Base-by-base conservation (phyloP, 257 asterid genomes). In the Scutellaria baicalensis region DNA sequence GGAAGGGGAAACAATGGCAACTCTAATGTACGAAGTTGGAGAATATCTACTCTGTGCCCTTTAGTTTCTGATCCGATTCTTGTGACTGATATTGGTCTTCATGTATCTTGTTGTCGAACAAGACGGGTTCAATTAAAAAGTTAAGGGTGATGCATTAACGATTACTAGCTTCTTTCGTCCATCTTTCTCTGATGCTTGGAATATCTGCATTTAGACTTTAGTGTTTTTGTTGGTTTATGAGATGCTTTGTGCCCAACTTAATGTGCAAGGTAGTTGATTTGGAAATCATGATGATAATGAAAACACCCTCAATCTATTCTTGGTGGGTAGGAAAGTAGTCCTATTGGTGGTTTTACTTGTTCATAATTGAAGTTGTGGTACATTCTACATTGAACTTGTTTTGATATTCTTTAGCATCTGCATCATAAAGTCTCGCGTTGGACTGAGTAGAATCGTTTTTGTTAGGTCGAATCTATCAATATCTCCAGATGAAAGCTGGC, bases 401-500 rank as follows among this genome's bases (percentile, higher is more conserved):
- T 71, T 36, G 35, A 43, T 17, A 16, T 36, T 57, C 42, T 67
- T n/a, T n/a, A 27, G 21, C 45, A 20, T 63, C 20, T 68, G 48
- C 40, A 23, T 68, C 9, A n/a, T 66, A 58, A 14, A 68, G 18
- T 63, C 20, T 21, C 23, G 20, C 48, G 33, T 42, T 62, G 12
- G 39, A n/a, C 49, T 18, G 50, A 64, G 64, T 61, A 62, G 35
- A 60, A 74, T 51, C 40, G 4, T 68, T 23, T 58, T 59, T 74
- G 33, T 36, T 44, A 91, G 99, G 89, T 71, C 96, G 21, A 88
- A 87, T 77, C 81, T 91, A 64, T 94, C 99, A 17, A 74, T 94
- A 65, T 91, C 93, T 65, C 97, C 97, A 0, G 99, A 94, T 54
- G 99, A 94, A 23, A 91, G 97, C 85, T 94, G 96, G 97, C 82